A percentile compares a stretch with the other conserved stretches of the same genome.
phyloP scores from a whole-genome alignment of 345 rosid genomes.

The Populus alba region DNA sequence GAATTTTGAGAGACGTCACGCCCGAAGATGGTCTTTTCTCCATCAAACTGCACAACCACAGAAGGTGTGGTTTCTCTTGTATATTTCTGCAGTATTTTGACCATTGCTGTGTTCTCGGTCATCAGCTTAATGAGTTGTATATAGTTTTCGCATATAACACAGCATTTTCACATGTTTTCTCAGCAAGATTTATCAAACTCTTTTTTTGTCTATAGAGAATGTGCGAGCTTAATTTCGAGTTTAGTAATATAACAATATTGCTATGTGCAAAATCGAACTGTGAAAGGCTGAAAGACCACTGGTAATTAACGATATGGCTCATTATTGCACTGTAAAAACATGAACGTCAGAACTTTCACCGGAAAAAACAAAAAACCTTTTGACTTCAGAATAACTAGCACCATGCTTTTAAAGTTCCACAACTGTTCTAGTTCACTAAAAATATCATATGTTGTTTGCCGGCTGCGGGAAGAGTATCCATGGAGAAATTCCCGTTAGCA shows the following conservation, averaged over 20 bases:
- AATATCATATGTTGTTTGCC: neutral
- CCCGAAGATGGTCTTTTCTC: neutral
- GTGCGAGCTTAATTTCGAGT: neutral
- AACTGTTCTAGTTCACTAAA: neutral
- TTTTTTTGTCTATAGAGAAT: neutral
- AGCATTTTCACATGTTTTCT: neutral
- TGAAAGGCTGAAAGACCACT: neutral
- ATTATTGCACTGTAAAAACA: neutral
- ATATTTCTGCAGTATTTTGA: neutral
- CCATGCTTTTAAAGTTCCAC: neutral
- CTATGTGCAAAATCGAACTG: neutral
- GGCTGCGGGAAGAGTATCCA: neutral
- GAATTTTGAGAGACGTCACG: neutral
- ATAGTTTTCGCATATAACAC: no score
- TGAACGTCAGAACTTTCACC: neutral
- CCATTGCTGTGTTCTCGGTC: neutral
- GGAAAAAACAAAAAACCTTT: neutral
- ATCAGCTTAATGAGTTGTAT: slow-evolving; percentile 5
- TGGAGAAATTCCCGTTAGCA: neutral
- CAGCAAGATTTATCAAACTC: neutral
- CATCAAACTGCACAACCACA: neutral
- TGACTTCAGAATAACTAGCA: neutral
- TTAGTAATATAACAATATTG: neutral
- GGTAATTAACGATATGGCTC: neutral
- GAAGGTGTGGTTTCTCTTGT: slow-evolving; percentile 1